Base-by-base conservation (phyloP, 805 yeast species). In the Candida qinlingensis region DNA sequence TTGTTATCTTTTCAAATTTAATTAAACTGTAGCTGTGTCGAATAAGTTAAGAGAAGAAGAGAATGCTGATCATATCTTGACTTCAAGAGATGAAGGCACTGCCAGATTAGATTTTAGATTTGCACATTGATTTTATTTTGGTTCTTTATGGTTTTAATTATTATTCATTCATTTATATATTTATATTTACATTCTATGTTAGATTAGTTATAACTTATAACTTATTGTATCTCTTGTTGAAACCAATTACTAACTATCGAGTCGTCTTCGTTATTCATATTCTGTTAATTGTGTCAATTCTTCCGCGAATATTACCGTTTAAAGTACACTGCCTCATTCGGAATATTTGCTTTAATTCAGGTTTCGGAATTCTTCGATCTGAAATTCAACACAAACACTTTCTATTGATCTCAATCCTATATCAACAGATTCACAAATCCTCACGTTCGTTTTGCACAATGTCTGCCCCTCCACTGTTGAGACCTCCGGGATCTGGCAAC, bases 401-500 rank as follows among this genome's bases (percentile, higher is more conserved):
- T 19, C 19, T 19, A 19, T 19, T 19, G 19, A 19, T 19, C 19
- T 19, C 19, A 19, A 19, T 19, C 19, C 19, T 19, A 19, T 19
- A 19, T 19, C 19, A 19, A 19, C 19, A 19, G 19, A 19, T 19
- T 27, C 37, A 43, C 5, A 11, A 2, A 8, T 36, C 38, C 13
- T 12, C 19, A 7, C 7, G 38, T 7, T 36, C 19, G 11, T n/a
- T n/a, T 19, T 12, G n/a, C 9, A 31, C 6, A 11, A 67, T 68
- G 73, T 61, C 69, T 4, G 66, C 68, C 0, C 73, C 74, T 5
- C 73, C 72, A 33, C 52, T 68, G 31, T 54, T 69, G 19, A 65
- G 72, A 26, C 78, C 76, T 4, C 80, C 80, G 0, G 75, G 74
- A 11, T 57, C 74, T 2, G 58, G 63, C 39, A 67, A 65, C 43